A percentile compares a stretch with the other conserved stretches of the same genome.
Conservation (phyloP, 208 protist genomes). For the Leishmania aethiopica region DNA sequence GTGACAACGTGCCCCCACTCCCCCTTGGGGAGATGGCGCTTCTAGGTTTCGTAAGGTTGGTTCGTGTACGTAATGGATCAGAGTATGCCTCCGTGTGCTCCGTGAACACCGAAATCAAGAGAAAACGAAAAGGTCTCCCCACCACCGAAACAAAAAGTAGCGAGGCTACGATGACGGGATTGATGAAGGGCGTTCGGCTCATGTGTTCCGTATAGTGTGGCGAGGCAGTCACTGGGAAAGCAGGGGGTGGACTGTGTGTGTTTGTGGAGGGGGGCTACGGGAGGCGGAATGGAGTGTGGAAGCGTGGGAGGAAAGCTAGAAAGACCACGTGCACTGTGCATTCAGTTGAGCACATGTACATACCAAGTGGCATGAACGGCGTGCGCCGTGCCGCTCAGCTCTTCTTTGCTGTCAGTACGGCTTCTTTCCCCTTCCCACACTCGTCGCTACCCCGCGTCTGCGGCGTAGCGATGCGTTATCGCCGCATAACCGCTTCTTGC, state of each 20-base stretch:
- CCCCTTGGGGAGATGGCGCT: not conserved
- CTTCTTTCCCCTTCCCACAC: not conserved
- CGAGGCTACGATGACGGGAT: not conserved
- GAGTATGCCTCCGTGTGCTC: not conserved
- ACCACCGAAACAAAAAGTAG: not conserved
- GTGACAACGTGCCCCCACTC: not conserved
- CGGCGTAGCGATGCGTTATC: not conserved
- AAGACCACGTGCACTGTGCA: not conserved
- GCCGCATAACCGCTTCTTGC: not conserved
- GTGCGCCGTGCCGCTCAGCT: not conserved
- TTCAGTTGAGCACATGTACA: not conserved
- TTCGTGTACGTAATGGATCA: not conserved
- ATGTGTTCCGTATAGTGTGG: not conserved
- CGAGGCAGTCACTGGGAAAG: not conserved
- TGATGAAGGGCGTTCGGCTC: not conserved
- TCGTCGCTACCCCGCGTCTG: not conserved
- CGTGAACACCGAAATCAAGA: not conserved
- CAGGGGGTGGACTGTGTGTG: not conserved
- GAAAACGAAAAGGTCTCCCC: not conserved
- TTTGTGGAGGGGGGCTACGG: not conserved
- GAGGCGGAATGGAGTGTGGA: not conserved
- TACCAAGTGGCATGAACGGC: not conserved
- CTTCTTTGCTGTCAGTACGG: not conserved
- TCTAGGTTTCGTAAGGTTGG: not conserved
- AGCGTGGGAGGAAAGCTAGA: not conserved